These are phyloP conservation scores for Tothia fuscella DNA, from an alignment of 2,329 filamentous ascomycete species.

Conservation along the genomic window DNA sequence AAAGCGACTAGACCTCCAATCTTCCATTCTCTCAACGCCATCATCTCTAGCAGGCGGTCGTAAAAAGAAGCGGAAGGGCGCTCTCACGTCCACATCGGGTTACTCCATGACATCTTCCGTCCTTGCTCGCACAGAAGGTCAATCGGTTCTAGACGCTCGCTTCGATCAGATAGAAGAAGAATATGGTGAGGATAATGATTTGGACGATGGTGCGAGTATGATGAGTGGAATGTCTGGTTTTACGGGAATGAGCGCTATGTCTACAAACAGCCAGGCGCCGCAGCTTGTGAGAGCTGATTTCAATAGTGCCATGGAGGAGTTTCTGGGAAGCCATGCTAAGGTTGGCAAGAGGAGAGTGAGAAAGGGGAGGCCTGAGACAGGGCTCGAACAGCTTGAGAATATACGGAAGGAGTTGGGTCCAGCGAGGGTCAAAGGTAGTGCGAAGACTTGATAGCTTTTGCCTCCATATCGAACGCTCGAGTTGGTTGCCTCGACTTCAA, in stretches of 20 bases:
- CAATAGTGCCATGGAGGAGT: constrained; percentile 84
- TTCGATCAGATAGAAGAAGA: constrained; percentile 85
- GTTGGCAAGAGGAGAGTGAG: constrained; percentile 54
- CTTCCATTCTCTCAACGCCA: constrained; percentile 57
- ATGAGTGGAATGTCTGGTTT: constrained; percentile 30
- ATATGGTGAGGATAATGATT: constrained; percentile 48
- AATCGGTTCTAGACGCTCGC: constrained; percentile 72
- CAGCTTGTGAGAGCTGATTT: constrained; percentile 62
- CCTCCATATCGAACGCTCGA: too few species aligned
- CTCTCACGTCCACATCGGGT: constrained; percentile 71
- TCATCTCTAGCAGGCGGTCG: constrained; percentile 65
- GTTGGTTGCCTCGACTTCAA: too few species aligned
- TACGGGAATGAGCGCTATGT: constrained; percentile 25
- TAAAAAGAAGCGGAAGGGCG: constrained; percentile 90
- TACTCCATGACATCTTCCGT: constrained; percentile 91
- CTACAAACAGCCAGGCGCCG: constrained; percentile 26
- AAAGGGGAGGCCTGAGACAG: constrained; percentile 55
- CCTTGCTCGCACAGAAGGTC: constrained; percentile 74
- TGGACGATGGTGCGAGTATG: constrained; percentile 36
- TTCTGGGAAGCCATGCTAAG: constrained; percentile 63
- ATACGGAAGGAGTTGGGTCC: constrained; percentile 70
- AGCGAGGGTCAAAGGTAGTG: constrained; percentile 49
- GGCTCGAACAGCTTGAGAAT: constrained; percentile 83
- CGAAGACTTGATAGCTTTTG: too few species aligned
- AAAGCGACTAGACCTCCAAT: constrained; percentile 50